Conservation (phyloP, 1,284 basidiomycete species). For the Malassezia equina region DNA sequence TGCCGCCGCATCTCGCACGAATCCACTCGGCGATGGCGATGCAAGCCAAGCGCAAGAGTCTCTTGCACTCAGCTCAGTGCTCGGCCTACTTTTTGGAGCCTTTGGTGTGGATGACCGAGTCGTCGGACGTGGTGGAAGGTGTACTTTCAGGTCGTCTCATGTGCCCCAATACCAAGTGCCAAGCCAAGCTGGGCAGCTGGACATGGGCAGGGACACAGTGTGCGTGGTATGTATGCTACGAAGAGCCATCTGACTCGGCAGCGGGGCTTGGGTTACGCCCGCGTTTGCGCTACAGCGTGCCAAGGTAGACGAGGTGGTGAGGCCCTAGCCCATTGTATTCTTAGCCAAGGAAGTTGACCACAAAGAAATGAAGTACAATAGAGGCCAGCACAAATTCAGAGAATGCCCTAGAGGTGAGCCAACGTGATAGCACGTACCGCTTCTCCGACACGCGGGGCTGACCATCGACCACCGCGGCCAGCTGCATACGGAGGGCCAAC, state of each 20-base stretch:
- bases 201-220: slow-evolving; percentile 94
- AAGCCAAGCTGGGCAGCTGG: slow-evolving; percentile 81
- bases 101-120: slow-evolving; percentile 77
- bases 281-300: slow-evolving; percentile 80
- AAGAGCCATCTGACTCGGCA: slow-evolving; percentile 3
- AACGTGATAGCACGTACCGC: slow-evolving; percentile 15
- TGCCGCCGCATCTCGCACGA: slow-evolving; percentile 7
- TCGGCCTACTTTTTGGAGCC: slow-evolving; percentile 95
- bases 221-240: slow-evolving; percentile 58
- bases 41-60: neutral
- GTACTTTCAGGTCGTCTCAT: slow-evolving; percentile 72
- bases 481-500: slow-evolving; percentile 80
- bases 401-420: slow-evolving; percentile 52
- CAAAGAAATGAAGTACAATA: slow-evolving; percentile 92
- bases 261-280: slow-evolving; percentile 51
- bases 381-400: slow-evolving; percentile 90
- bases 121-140: slow-evolving; percentile 61
- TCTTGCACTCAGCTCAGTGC: slow-evolving; percentile 56
- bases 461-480: slow-evolving; percentile 57
- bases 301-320: slow-evolving; percentile 69
- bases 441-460: slow-evolving; percentile 1
- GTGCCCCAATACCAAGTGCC: slow-evolving; percentile 82
- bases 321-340: slow-evolving; percentile 3
- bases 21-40: neutral
- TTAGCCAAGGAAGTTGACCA: slow-evolving; percentile 85